Percentiles rank a stretch among this genome's conserved stretches.
Evolutionary conservation across 1,284 basidiomycete genomes (phyloP).

Genomic region (Hypsizygus ulmarius): DNA sequence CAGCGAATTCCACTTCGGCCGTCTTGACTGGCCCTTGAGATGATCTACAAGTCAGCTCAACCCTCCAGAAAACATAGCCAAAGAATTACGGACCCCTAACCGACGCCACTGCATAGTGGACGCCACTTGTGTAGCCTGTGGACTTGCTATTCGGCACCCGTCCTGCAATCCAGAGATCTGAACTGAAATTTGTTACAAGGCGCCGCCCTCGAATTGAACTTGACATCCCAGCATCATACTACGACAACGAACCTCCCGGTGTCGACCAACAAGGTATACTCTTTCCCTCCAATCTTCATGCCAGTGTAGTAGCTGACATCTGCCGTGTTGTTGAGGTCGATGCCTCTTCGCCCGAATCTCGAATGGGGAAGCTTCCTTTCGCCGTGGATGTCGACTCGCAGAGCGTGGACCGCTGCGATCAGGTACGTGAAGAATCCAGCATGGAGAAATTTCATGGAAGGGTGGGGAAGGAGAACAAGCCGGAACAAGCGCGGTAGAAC

Average conservation of each 20-base stretch:
- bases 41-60: background rate
- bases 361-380: slow-evolving; percentile 3
- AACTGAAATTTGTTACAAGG: slow-evolving; percentile 28
- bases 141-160: slow-evolving; percentile 39
- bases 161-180: slow-evolving; percentile 60
- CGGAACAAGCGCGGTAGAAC: background rate
- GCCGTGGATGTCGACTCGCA: slow-evolving; percentile 18
- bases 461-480: background rate
- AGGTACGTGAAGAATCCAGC: slow-evolving; percentile 7
- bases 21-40: slow-evolving; percentile 40
- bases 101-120: slow-evolving; percentile 51
- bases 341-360: slow-evolving; percentile 4
- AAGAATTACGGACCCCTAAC: slow-evolving; percentile 38
- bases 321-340: slow-evolving; percentile 36
- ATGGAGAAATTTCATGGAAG: slow-evolving; percentile 13
- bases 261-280: slow-evolving; percentile 55
- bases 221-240: background rate
- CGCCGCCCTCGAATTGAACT: background rate
- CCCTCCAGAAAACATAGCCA: slow-evolving; percentile 1
- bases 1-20: slow-evolving; percentile 51
- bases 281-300: slow-evolving; percentile 48
- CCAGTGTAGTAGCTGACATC: slow-evolving; percentile 54
- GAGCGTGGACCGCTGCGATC: slow-evolving; percentile 8
- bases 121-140: slow-evolving; percentile 40
- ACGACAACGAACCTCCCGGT: slow-evolving; percentile 56